Base-by-base conservation (phyloP, 176 grass and related monocot genomes). In the Lolium rigidum region DNA sequence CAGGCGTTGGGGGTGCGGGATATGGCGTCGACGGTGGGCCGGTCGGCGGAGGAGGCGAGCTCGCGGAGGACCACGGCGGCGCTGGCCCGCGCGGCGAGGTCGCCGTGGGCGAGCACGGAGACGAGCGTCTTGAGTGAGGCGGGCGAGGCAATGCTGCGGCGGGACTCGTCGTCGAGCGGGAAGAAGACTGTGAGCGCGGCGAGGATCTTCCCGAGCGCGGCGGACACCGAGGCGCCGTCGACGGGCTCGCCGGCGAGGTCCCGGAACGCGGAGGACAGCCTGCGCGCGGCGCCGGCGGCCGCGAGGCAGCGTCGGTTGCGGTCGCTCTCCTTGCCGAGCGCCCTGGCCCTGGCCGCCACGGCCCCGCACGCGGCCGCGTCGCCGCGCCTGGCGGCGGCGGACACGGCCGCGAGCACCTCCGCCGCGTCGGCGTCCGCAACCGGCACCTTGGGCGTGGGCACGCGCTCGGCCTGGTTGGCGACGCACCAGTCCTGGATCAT, bases 401-500 rank as follows among this genome's bases (percentile, higher is more conserved):
- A 70, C 0, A 93, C 54, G 0, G 57, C 78, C 0, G 80, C 80
- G 7, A 97, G 46, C 10, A 78, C 85, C 2, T 91, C 90, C 21
- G 81, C 84, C 0, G 85, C 92, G 28, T 93, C 89, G 22, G 48
- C 62, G 7, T 77, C 81, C 0, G n/a, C 63, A 51, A 97, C 68
- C 2, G 95, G 95, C 24, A 82, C 92, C 28, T 63, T 73, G n/a
- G 95, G 95, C 21, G 95, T 97, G 26, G 93, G 84, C 70, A 97
- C 82, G 7, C 89, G 86, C 79, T 95, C 90, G n/a, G 79, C 79
- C 7, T 79, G 70, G 85, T 91, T 93, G 21, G 93, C 84, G 35
- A 97, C 90, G 89, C 95, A 95, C 95, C 95, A 97, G 21, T 90
- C 87, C 87, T 97, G 95, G 67, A 97, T 97, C 85, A 97, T 83